These are phyloP conservation scores for Lachancea nothofagi DNA, from an alignment of 805 yeast genomes.

Conservation along the genomic window DNA sequence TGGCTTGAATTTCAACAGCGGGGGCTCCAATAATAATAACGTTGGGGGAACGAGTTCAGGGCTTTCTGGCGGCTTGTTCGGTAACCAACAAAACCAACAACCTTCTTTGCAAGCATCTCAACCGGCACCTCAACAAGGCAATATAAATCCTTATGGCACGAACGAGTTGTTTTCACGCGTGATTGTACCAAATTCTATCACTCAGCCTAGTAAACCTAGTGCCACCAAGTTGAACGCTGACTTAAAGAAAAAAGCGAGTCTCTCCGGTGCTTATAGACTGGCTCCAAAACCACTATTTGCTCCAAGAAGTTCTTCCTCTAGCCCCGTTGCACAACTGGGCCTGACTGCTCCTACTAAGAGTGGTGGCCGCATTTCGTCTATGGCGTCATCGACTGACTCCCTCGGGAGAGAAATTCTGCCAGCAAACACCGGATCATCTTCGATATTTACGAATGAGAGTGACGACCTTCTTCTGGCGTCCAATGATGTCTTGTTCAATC, in stretches of 20 bases:
- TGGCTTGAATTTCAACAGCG: slow-evolving; percentile 10
- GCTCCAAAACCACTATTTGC: slow-evolving; percentile 58
- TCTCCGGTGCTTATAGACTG: slow-evolving; percentile 54
- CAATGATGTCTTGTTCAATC: slow-evolving; percentile 22
- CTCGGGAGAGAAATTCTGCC: slow-evolving; percentile 15
- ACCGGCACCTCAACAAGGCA: slow-evolving; percentile 32
- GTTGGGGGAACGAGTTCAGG: slow-evolving; percentile 14
- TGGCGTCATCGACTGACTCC: slow-evolving; percentile 14
- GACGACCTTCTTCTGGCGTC: slow-evolving; percentile 25
- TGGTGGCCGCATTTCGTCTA: slow-evolving; percentile 5
- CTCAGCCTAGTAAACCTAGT: slow-evolving; percentile 39
- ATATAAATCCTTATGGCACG: slow-evolving; percentile 65
- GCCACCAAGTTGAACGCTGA: slow-evolving; percentile 43
- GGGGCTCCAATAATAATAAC: slow-evolving; percentile 15
- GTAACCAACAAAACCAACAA: slow-evolving; percentile 25
- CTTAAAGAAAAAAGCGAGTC: slow-evolving; percentile 54
- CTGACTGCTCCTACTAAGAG: slow-evolving; percentile 1
- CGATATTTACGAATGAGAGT: slow-evolving; percentile 12
- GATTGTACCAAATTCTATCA: slow-evolving; percentile 34
- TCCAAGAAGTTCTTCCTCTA: slow-evolving; percentile 9
- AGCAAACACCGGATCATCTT: slow-evolving; percentile 9
- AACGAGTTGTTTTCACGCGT: slow-evolving; percentile 55
- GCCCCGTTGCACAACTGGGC: slow-evolving; percentile 8
- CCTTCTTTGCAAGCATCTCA: slow-evolving; percentile 24
- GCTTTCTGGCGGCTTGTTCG: slow-evolving; percentile 42